Evolutionary conservation across 2,329 filamentous ascomycete genomes (phyloP).

Genomic region (Neonectria faginata): DNA sequence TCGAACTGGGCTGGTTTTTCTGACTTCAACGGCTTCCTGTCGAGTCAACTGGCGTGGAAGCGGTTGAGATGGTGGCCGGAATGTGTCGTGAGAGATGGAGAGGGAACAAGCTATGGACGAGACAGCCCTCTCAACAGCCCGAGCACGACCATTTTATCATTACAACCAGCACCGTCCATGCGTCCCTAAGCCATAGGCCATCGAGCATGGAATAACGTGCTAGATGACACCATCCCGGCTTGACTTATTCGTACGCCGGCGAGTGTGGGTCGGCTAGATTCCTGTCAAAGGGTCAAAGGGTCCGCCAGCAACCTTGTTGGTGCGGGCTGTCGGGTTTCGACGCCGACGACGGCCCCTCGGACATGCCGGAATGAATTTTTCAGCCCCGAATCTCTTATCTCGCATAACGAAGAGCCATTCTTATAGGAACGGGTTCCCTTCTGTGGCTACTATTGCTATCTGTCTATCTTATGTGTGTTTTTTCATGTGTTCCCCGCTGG

Average conservation of each 20-base stretch:
- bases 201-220: constrained; percentile 46
- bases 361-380: constrained; percentile 31
- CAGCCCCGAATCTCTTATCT: constrained; percentile 34
- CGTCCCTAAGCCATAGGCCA: constrained; percentile 44
- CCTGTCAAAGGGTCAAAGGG: constrained; percentile 33
- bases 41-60: constrained; percentile 6
- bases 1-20: background rate
- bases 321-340: constrained; percentile 34
- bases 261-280: constrained; percentile 42
- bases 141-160: constrained; percentile 39
- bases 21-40: constrained; percentile 1
- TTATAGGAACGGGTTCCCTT: constrained; percentile 12
- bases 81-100: background rate
- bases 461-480: background rate
- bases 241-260: constrained; percentile 34
- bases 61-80: constrained; percentile 11
- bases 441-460: constrained; percentile 8
- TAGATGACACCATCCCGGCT: constrained; percentile 46
- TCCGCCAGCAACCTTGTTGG: constrained; percentile 38
- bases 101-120: constrained; percentile 24
- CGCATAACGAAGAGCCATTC: constrained; percentile 19
- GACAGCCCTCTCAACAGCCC: constrained; percentile 23
- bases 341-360: constrained; percentile 34
- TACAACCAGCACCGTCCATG: constrained; percentile 17
- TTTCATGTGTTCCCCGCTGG: background rate